phyloP scores from a whole-genome alignment of 83 land plant species.

The Thuja plicata region DNA sequence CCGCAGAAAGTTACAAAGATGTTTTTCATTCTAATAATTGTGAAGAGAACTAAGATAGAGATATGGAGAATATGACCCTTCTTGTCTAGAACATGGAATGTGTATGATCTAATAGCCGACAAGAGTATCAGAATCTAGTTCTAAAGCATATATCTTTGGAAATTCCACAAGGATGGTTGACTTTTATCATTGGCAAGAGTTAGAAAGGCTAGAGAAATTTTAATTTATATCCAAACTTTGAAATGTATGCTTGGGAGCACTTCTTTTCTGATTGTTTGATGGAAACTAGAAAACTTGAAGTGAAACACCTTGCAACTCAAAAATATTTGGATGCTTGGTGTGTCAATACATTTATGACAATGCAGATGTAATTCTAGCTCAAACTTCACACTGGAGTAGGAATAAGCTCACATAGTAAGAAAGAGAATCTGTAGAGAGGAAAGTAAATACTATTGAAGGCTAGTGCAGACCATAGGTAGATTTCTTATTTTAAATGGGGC shows the following conservation, averaged over 20 bases:
- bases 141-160: conserved; percentile 47
- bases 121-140: conserved; percentile 18
- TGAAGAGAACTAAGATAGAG: not conserved
- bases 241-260: conserved; percentile 96
- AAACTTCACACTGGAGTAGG: no score
- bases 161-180: conserved; percentile 62
- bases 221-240: conserved; percentile 77
- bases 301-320: conserved; percentile 67
- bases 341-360: no score
- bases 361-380: no score
- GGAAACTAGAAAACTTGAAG: conserved; percentile 72
- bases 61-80: conserved; percentile 32
- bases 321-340: conserved; percentile 98
- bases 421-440: no score
- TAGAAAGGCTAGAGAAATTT: conserved; percentile 72
- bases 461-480: no score
- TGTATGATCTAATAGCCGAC: conserved; percentile 54
- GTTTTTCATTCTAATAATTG: conserved; percentile 5
- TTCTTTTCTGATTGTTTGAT: conserved; percentile 60
- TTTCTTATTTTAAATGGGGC: no score
- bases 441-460: no score
- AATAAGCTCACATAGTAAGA: no score
- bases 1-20: not conserved
- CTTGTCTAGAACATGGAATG: conserved; percentile 46
- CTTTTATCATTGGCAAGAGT: conserved; percentile 84